A percentile compares a stretch with the other conserved stretches of the same genome.
Conservation (phyloP, 371 early-diverging fungal genomes). For the Amoeboaphelidium occidentale region DNA sequence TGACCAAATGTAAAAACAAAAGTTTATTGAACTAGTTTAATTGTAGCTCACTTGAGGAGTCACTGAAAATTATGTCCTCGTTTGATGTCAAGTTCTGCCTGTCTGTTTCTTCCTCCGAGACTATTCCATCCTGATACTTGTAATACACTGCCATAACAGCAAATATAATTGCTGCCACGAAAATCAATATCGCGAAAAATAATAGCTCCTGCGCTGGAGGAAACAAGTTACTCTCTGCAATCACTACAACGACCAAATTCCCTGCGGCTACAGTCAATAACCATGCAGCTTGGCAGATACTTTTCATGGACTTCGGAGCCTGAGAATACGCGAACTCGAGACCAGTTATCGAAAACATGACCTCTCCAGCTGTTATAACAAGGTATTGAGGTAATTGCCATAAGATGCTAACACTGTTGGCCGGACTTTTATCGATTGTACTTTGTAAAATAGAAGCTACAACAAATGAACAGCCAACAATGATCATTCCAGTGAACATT, state of each 20-base stretch:
- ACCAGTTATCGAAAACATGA: slow-evolving; percentile 31
- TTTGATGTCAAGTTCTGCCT: no score
- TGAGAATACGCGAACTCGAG: slow-evolving; percentile 29
- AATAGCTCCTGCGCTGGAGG: not conserved
- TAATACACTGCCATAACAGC: not conserved
- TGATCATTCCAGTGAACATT: slow-evolving; percentile 14
- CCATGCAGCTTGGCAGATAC: slow-evolving; percentile 12
- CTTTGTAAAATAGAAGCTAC: slow-evolving; percentile 14
- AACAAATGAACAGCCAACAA: slow-evolving; percentile 15
- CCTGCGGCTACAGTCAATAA: slow-evolving; percentile 16
- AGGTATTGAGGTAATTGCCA: slow-evolving; percentile 34
- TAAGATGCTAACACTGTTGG: slow-evolving; percentile 9
- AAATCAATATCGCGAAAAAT: slow-evolving; percentile 1
- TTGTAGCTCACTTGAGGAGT: no score
- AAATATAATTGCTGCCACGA: slow-evolving; percentile 1
- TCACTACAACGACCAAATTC: slow-evolving; percentile 13
- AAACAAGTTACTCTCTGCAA: slow-evolving; percentile 5
- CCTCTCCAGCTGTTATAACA: slow-evolving; percentile 31
- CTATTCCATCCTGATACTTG: not conserved
- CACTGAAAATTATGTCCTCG: no score
- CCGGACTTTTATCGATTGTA: slow-evolving; percentile 11
- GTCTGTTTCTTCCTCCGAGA: no score
- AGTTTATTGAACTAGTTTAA: no score
- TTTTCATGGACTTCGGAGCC: slow-evolving; percentile 8
- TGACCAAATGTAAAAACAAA: no score